phyloP scores from a whole-genome alignment of 345 rosid species.

The Sisymbrium altissimum region DNA sequence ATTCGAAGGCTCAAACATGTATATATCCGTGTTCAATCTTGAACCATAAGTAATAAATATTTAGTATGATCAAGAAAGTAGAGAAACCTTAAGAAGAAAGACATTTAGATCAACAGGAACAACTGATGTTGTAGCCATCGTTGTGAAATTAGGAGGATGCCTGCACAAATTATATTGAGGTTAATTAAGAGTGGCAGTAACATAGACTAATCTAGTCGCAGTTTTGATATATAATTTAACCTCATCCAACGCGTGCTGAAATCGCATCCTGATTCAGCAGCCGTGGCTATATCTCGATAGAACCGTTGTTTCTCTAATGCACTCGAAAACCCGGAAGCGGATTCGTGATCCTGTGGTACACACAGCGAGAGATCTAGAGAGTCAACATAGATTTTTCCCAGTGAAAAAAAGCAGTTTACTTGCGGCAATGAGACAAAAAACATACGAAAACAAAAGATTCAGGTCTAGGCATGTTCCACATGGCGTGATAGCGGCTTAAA shows the following conservation, averaged over 20 bases:
- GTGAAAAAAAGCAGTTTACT: not conserved
- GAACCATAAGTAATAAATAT: not conserved
- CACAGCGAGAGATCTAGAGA: not conserved
- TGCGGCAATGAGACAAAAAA: constrained; percentile 18
- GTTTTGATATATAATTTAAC: constrained; percentile 22
- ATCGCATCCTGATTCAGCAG: constrained; percentile 96
- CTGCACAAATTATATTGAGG: constrained; percentile 31
- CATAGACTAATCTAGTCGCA: not conserved
- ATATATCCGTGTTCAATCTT: not conserved
- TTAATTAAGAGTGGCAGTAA: not conserved
- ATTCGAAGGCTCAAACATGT: not conserved
- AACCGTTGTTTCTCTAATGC: constrained; percentile 55
- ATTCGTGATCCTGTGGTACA: constrained; percentile 53
- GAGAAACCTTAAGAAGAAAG: constrained; percentile 61
- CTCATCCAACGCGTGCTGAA: constrained; percentile 98
- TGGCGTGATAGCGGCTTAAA: constrained; percentile 78
- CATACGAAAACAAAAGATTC: constrained; percentile 60
- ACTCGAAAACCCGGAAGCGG: constrained; percentile 52
- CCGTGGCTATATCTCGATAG: constrained; percentile 67
- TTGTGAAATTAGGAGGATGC: constrained; percentile 53
- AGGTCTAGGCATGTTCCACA: constrained; percentile 91
- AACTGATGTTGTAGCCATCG: constrained; percentile 66
- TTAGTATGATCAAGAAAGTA: not conserved
- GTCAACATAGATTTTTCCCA: not conserved
- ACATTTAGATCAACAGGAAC: constrained; percentile 85